Evolutionary conservation across 345 rosid genomes (phyloP), one percentile per base, ranked within the genome.

Genomic region (Firmiana major): DNA sequence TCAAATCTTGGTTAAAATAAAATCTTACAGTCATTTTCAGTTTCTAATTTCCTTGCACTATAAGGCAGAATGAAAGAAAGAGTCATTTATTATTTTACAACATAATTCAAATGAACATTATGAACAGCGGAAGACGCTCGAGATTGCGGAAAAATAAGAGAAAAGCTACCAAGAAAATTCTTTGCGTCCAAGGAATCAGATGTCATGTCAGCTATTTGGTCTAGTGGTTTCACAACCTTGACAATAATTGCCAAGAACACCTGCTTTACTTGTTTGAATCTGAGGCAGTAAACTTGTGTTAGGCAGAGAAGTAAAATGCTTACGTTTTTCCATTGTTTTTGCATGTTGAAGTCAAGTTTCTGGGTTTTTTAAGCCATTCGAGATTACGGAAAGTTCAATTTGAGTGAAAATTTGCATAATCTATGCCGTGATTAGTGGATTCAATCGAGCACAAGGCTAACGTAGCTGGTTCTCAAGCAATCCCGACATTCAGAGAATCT

Each of bases 131-230:
- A 62, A 24, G 1, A 7, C 65, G 31, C 71, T 66, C 53, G 31
- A 36, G 72, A 68, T 68, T 67, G 71, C 53, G 54, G 53, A 22
- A 43, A 66, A 67, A 67, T 5, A 66, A 42, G 28, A 28, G 24
- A 10, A 51, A 42, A 42, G 46, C 17, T 26, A 60, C 38, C 19
- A 28, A 26, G 38, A 26, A 60, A 60, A 28, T 60, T 60, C 19
- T 21, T 67, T 43, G 71, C 71, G 31, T 67, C n/a, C 53, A 67
- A 67, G 71, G 49, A 68, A 68, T 68, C n/a, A 22, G 10, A 45
- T 6, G 54, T 68, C 26, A 4, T 46, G 36, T 68, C 34, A 68
- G 45, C 38, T 21, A 22, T 45, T 67, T 12, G 31, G n/a, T 28
- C 65, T 62, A 28, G 9, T 28, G 19, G 8, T 40, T 60, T 67